These are phyloP conservation scores for Lycium ferocissimum DNA, from an alignment of 257 asterid species.

Conservation along the genomic window DNA sequence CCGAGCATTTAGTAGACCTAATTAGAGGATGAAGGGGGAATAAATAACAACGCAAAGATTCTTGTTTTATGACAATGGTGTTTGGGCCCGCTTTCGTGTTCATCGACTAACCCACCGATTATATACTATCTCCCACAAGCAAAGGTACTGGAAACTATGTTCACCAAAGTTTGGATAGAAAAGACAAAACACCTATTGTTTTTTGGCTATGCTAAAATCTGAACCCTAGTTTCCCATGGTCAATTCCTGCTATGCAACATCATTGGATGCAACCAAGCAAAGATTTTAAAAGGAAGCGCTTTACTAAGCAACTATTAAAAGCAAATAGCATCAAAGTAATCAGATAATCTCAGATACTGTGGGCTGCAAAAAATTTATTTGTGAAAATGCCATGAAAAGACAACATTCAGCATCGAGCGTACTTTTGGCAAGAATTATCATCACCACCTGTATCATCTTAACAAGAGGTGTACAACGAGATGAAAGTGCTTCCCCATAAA, in stretches of 20 bases:
- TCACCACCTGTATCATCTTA: conserved; percentile 87
- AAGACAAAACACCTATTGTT: not conserved
- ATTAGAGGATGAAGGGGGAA: not conserved
- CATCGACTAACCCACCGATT: not conserved
- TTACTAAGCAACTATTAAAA: conserved; percentile 7
- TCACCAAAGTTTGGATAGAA: not conserved
- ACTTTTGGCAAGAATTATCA: conserved; percentile 43
- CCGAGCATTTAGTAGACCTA: conserved; percentile 22
- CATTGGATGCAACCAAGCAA: conserved; percentile 9
- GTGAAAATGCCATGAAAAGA: conserved; percentile 26
- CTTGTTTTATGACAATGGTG: not conserved
- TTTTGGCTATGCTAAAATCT: not conserved
- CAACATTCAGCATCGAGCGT: conserved; percentile 20
- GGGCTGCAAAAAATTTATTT: conserved; percentile 21
- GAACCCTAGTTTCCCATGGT: conserved; percentile 14
- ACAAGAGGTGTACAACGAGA: conserved; percentile 75
- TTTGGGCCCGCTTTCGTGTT: not conserved
- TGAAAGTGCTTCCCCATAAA: conserved; percentile 78
- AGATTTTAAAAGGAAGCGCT: not conserved
- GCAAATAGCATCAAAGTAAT: conserved; percentile 19
- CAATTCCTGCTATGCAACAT: conserved; percentile 5
- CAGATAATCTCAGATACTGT: not conserved
- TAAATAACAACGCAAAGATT: not conserved
- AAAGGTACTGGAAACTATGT: not conserved
- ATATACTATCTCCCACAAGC: not conserved